Percentiles rank a stretch among this genome's conserved stretches.
Conservation (phyloP, 2,329 filamentous ascomycete species). For the Ophiocordyceps unilateralis region DNA sequence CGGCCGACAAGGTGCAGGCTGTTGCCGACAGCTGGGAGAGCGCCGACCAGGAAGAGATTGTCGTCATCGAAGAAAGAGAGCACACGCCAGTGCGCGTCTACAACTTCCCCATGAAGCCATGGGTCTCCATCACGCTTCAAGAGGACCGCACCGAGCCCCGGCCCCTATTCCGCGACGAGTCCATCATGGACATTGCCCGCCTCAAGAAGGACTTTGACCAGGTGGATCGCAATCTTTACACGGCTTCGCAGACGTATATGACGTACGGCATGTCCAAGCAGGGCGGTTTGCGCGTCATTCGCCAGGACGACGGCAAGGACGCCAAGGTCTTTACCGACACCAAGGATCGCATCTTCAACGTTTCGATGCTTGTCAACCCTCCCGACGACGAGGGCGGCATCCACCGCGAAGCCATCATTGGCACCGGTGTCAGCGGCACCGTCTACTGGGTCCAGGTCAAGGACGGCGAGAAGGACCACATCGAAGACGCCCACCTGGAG, state of each 20-base stretch:
- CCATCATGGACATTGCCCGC: slow-evolving; percentile 80
- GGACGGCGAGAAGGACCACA: slow-evolving; percentile 59
- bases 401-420: slow-evolving; percentile 68
- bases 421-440: slow-evolving; percentile 83
- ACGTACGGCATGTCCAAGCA: slow-evolving; percentile 88
- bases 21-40: slow-evolving; percentile 87
- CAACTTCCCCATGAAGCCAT: slow-evolving; percentile 94
- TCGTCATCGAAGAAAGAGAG: slow-evolving; percentile 48
- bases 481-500: slow-evolving; percentile 64
- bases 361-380: slow-evolving; percentile 60
- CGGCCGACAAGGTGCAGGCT: slow-evolving; percentile 36
- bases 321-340: slow-evolving; percentile 83
- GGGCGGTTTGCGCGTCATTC: slow-evolving; percentile 80
- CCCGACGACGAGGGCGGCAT: slow-evolving; percentile 33
- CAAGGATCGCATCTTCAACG: slow-evolving; percentile 88
- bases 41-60: slow-evolving; percentile 54
- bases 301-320: slow-evolving; percentile 83
- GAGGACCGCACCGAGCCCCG: slow-evolving; percentile 35
- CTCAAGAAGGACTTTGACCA: slow-evolving; percentile 98
- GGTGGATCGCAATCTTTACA: slow-evolving; percentile 81
- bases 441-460: slow-evolving; percentile 89
- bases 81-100: slow-evolving; percentile 59
- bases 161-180: slow-evolving; percentile 55
- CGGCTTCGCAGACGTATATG: slow-evolving; percentile 81
- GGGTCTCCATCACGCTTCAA: slow-evolving; percentile 72